Evolutionary conservation across 2,329 filamentous ascomycete genomes (phyloP), one percentile per base, ranked within the genome.

Genomic region (Colletotrichum simmondsii): DNA sequence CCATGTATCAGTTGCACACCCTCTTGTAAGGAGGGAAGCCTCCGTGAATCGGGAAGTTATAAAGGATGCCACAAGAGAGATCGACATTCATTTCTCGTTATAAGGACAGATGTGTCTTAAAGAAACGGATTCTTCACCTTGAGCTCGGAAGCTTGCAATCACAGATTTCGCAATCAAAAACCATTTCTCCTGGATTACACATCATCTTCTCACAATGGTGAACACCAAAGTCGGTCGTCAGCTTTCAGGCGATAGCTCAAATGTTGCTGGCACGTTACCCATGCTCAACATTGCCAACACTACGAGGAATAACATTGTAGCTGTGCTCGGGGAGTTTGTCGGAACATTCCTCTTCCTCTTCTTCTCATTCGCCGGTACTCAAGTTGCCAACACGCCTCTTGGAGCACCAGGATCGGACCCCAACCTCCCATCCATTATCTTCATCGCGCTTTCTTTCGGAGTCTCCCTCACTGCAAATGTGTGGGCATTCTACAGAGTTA

Each of bases 401-500:
- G 57, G 69, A n/a, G 30, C 30, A 6, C 26, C 54, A 2, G 54
- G 46, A 11, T 54, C 61, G 4, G 22, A 46, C 1, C 83, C 65
- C 65, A 79, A 68, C 79, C 79, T 72, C 81, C 81, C 68, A 67
- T 78, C 54, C 77, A 78, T 89, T 49, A 76, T 90, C 26, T 89
- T 87, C 76, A 86, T 90, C 72, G 85, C 87, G 37, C 76, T 86
- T 1, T 81, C 83, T 42, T 90, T 90, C 65, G 87, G 87, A 14
- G 79, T 87, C 10, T 84, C 87, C 3, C 78, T 91, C 26, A 83
- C 86, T 2, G 85, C 88, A 68, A 89, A 87, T 67, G 88, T 88
- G 10, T 90, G 87, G 87, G 83, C 88, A 28, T 90, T 90, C 77
- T 90, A 85, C 76, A 84, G 89, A 56, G 83, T 90, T 26, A 87